phyloP scores from a whole-genome alignment of 768 basidiomycete genomes.

The Lenzites betulinus region DNA sequence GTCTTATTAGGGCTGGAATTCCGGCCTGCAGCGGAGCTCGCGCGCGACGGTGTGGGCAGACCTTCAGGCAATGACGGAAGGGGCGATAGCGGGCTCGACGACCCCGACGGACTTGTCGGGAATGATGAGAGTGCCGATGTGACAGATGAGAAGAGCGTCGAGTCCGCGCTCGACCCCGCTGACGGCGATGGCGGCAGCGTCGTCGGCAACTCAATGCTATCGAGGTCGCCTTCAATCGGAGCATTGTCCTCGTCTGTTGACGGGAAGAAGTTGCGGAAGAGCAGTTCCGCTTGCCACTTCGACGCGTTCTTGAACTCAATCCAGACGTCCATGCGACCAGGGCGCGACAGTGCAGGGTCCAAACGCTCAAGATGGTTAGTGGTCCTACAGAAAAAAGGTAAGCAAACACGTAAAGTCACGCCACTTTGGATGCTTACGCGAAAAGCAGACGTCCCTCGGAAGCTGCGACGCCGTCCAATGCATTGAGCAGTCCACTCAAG shows the following conservation, averaged over 20 bases:
- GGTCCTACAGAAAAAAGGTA: conserved; percentile 48
- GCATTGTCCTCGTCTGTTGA: conserved; percentile 55
- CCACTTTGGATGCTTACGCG: conserved; percentile 57
- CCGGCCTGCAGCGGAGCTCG: conserved; percentile 7
- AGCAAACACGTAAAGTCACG: neutral
- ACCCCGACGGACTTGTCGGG: conserved; percentile 36
- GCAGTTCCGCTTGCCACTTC: conserved; percentile 80
- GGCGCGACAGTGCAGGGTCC: conserved; percentile 88
- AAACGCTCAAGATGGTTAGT: conserved; percentile 91
- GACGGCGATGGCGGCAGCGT: conserved; percentile 42
- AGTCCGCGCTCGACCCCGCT: conserved; percentile 41
- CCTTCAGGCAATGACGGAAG: conserved; percentile 21
- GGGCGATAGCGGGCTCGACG: conserved; percentile 32
- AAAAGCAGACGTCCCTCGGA: conserved; percentile 88
- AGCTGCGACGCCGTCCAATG: conserved; percentile 84
- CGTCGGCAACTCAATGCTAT: conserved; percentile 45
- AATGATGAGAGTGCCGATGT: conserved; percentile 48
- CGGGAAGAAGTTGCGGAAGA: conserved; percentile 92
- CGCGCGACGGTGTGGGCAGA: conserved; percentile 14
- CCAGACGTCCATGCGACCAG: conserved; percentile 92
- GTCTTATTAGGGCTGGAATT: neutral
- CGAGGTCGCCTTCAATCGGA: conserved; percentile 45
- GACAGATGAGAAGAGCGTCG: conserved; percentile 53
- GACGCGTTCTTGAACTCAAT: conserved; percentile 88
- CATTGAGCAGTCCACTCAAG: conserved; percentile 80